phyloP scores from a whole-genome alignment of 306 rosid species.

The Vigna trinervia region DNA sequence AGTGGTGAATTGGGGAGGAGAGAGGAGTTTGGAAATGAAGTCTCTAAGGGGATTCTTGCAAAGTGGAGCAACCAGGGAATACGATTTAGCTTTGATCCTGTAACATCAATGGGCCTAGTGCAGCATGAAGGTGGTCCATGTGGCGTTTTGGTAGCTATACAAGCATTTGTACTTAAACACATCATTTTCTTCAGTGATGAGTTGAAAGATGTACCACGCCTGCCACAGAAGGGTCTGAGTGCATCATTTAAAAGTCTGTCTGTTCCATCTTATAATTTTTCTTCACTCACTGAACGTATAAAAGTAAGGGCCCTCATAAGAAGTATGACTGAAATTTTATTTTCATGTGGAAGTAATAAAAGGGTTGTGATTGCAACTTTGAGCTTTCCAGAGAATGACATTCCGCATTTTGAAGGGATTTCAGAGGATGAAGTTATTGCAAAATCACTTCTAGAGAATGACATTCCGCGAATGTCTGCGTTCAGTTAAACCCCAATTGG shows the following conservation, averaged over 20 bases:
- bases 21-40: slow-evolving; percentile 35
- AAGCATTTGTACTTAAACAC: slow-evolving; percentile 92
- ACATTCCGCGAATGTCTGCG: no score
- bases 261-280: slow-evolving; percentile 67
- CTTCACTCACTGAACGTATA: slow-evolving; percentile 73
- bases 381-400: slow-evolving; percentile 55
- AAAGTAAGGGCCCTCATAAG: slow-evolving; percentile 84
- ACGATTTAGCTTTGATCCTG: slow-evolving; percentile 53
- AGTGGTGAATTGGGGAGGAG: slow-evolving; percentile 48
- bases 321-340: slow-evolving; percentile 92
- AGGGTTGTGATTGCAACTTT: slow-evolving; percentile 82
- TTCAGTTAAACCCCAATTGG: no score
- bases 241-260: slow-evolving; percentile 55
- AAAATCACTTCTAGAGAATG: no score
- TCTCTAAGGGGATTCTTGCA: no score
- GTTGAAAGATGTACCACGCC: slow-evolving; percentile 54
- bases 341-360: slow-evolving; percentile 75
- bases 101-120: slow-evolving; percentile 94
- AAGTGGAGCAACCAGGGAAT: no score
- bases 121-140: slow-evolving; percentile 99
- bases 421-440: slow-evolving; percentile 65
- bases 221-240: slow-evolving; percentile 59
- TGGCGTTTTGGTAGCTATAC: slow-evolving; percentile 98
- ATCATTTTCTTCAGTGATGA: slow-evolving; percentile 73
- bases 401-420: slow-evolving; percentile 55